These are phyloP conservation scores for Dipodascus geniculatus DNA, from an alignment of 805 yeast genomes.

Conservation along the genomic window DNA sequence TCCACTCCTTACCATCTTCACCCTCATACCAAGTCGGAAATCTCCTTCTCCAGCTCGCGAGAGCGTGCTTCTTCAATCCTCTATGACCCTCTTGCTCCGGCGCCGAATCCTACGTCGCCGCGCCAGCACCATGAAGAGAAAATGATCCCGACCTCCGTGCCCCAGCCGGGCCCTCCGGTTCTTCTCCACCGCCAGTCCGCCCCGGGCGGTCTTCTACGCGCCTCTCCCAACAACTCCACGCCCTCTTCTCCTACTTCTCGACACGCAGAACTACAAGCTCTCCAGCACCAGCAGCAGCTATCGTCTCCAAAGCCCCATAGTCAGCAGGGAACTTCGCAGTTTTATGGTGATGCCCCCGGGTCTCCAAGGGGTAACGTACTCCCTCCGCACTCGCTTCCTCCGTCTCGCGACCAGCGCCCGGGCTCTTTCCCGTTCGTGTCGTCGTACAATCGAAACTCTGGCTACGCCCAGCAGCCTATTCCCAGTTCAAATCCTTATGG, in stretches of 20 bases:
- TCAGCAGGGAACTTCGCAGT: not conserved
- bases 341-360: not conserved
- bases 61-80: not conserved
- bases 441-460: not conserved
- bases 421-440: conserved; percentile 1
- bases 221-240: not conserved
- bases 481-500: conserved; percentile 1
- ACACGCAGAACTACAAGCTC: not conserved
- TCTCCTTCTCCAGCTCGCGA: not conserved
- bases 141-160: not conserved
- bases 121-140: not conserved
- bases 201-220: not conserved
- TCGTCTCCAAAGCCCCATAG: not conserved
- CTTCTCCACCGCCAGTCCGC: conserved; percentile 1
- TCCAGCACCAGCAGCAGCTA: not conserved
- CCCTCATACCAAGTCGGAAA: not conserved
- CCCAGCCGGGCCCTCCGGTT: not conserved
- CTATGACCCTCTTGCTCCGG: conserved; percentile 2
- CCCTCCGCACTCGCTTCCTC: not conserved
- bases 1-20: not conserved
- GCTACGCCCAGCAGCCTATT: not conserved
- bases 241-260: not conserved
- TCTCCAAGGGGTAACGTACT: not conserved
- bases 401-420: conserved; percentile 4
- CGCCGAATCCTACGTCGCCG: not conserved